Percentiles rank a stretch among this genome's conserved stretches.
Conservation (phyloP, 352 stramenopile species). For the Phytophthora palmivora region DNA sequence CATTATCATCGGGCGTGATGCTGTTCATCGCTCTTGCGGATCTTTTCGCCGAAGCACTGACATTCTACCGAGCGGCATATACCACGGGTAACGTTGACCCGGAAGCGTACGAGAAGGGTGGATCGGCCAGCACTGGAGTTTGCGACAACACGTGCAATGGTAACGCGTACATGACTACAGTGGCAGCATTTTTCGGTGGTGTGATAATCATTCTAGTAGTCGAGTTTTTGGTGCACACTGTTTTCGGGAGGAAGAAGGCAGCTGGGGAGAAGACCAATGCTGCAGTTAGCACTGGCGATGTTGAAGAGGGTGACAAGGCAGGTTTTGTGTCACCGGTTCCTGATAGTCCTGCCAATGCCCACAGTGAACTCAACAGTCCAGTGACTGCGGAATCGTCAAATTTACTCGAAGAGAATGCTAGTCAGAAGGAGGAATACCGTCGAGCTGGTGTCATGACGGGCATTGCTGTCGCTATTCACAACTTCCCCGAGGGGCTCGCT, state of each 20-base stretch:
- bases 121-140: constrained; percentile 46
- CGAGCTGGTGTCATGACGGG: constrained; percentile 93
- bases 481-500: constrained; percentile 97
- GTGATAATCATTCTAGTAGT: constrained; percentile 67
- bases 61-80: constrained; percentile 59
- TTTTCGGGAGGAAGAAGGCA: constrained; percentile 37
- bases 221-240: constrained; percentile 61
- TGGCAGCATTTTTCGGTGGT: constrained; percentile 57
- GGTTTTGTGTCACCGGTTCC: constrained; percentile 15
- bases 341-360: constrained; percentile 8
- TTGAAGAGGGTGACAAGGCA: constrained; percentile 29
- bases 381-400: constrained; percentile 29
- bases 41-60: constrained; percentile 56
- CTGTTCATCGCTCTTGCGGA: constrained; percentile 72
- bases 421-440: constrained; percentile 64
- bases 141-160: constrained; percentile 71
- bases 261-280: constrained; percentile 15
- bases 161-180: constrained; percentile 56
- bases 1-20: constrained; percentile 77
- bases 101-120: constrained; percentile 71
- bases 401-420: constrained; percentile 16
- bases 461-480: constrained; percentile 96
- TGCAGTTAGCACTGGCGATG: constrained; percentile 2
- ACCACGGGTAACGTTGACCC: constrained; percentile 56
- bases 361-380: constrained; percentile 23